Evolutionary conservation across 495 filamentous ascomycete genomes (phyloP).

Genomic region (Xylaria scruposa): DNA sequence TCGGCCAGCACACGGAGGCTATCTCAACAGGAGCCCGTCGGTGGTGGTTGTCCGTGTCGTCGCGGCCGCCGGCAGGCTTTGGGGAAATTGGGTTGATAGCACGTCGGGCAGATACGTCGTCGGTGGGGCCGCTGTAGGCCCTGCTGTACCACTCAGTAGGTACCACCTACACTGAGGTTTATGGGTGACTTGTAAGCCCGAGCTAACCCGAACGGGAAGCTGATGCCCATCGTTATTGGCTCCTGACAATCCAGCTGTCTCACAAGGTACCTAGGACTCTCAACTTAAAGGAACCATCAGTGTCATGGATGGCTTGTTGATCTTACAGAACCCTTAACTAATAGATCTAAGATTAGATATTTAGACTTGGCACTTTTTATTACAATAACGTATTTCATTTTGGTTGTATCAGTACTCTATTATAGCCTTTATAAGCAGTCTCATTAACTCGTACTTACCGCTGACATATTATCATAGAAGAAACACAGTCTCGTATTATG

Average conservation of each 20-base stretch:
- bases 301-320: slow-evolving; percentile 2
- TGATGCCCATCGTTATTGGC: slow-evolving; percentile 16
- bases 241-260: slow-evolving; percentile 14
- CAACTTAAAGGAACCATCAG: not conserved
- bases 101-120: slow-evolving; percentile 31
- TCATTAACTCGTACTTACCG: not conserved
- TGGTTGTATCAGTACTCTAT: not conserved
- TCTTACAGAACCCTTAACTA: not conserved
- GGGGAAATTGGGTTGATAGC: slow-evolving; percentile 27
- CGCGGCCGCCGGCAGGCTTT: slow-evolving; percentile 21
- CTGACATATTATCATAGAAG: not conserved
- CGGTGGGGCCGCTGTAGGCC: slow-evolving; percentile 18
- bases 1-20: not conserved
- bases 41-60: slow-evolving; percentile 22
- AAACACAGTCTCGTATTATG: not conserved
- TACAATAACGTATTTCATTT: not conserved
- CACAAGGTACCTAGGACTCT: not conserved
- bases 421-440: not conserved
- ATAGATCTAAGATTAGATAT: not conserved
- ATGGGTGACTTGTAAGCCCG: slow-evolving; percentile 5
- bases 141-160: not conserved
- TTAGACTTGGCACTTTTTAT: not conserved
- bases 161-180: not conserved
- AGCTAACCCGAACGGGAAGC: slow-evolving; percentile 16
- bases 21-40: slow-evolving; percentile 3